phyloP scores from a whole-genome alignment of 1,284 basidiomycete genomes.

The Afroboletus lepidellus region DNA sequence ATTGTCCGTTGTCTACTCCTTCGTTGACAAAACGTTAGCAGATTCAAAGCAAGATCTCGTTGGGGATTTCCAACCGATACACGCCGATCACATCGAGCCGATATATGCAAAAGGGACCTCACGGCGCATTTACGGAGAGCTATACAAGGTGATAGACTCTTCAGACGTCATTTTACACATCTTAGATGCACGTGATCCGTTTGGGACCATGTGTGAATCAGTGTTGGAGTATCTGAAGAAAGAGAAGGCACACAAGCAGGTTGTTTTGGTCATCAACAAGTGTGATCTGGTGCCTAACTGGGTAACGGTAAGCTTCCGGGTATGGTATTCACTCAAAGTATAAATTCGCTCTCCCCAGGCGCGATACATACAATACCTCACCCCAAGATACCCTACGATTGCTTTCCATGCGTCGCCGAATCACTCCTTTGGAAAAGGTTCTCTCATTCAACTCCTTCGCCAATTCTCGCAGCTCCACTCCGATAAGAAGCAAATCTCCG shows the following conservation, averaged over 20 bases:
- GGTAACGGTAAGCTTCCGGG: constrained; percentile 79
- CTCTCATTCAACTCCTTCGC: constrained; percentile 93
- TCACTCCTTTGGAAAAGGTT: constrained; percentile 98
- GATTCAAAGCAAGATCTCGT: constrained; percentile 15
- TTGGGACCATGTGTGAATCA: constrained; percentile 96
- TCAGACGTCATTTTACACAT: constrained; percentile 97
- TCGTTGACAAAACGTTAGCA: constrained; percentile 10
- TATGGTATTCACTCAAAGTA: neutral
- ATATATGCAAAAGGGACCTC: constrained; percentile 94
- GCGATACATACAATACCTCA: constrained; percentile 95
- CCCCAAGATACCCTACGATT: constrained; percentile 91
- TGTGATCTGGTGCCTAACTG: constrained; percentile 98
- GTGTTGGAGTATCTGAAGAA: constrained; percentile 93
- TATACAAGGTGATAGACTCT: constrained; percentile 99
- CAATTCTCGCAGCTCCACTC: constrained; percentile 97
- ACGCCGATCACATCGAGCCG: constrained; percentile 79
- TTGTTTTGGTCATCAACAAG: constrained; percentile 97
- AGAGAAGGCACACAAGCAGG: constrained; percentile 97
- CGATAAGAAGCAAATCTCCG: constrained; percentile 99
- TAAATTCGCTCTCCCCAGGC: constrained; percentile 53
- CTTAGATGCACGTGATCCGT: constrained; percentile 92
- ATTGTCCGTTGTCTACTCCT: constrained; percentile 22
- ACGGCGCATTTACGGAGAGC: constrained; percentile 92
- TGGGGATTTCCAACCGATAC: constrained; percentile 48
- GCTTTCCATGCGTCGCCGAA: constrained; percentile 99